Evolutionary conservation across 169 alveolate genomes (phyloP).

Genomic region (Perkinsus olseni): DNA sequence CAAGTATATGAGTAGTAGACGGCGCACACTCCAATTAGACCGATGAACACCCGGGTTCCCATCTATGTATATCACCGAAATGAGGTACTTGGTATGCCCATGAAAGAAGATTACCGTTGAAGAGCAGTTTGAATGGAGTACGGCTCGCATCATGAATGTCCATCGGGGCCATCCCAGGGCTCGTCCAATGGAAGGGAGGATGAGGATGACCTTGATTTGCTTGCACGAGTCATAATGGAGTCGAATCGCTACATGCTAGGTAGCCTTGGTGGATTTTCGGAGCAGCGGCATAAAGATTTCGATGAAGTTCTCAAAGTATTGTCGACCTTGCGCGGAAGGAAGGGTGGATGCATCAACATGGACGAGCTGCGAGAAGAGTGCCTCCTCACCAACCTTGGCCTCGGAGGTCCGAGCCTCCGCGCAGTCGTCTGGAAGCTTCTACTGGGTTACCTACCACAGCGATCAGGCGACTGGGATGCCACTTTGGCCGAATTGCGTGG

Average conservation of each 20-base stretch:
- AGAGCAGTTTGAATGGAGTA: neutral
- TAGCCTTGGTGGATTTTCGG: neutral
- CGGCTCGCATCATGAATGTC: neutral
- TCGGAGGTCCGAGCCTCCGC: conserved; percentile 9
- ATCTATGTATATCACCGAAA: too few relatives aligned
- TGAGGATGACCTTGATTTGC: neutral
- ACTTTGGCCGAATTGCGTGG: neutral
- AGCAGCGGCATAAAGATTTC: neutral
- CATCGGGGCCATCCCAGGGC: neutral
- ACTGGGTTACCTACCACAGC: conserved; percentile 31
- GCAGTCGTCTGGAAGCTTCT: conserved; percentile 31
- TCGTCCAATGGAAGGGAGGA: neutral
- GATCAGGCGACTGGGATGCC: conserved; percentile 22
- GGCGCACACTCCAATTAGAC: too few relatives aligned
- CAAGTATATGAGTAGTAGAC: too few relatives aligned
- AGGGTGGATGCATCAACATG: neutral
- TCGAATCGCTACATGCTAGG: neutral
- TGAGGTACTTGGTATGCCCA: too few relatives aligned
- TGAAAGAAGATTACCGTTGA: too few relatives aligned
- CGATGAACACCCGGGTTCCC: too few relatives aligned
- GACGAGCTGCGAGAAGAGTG: conserved; percentile 27
- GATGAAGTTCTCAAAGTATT: neutral
- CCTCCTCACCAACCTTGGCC: neutral
- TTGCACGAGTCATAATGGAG: neutral
- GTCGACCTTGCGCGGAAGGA: neutral